Conservation (phyloP, 768 basidiomycete species). For the Tricholoma sp. region DNA sequence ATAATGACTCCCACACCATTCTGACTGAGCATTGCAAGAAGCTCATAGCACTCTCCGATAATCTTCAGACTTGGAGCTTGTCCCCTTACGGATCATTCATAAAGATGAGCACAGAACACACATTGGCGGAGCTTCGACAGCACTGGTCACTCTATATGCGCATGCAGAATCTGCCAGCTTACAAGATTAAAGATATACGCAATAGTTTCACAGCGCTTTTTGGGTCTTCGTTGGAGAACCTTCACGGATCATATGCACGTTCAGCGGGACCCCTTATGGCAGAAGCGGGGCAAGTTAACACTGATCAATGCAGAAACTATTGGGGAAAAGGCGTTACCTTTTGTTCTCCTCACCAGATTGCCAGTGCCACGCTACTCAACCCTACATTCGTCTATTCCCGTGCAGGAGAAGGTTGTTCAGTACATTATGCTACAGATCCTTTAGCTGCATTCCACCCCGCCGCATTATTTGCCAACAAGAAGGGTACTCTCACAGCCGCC, state of each 20-base stretch:
- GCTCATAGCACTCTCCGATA: slow-evolving; percentile 19
- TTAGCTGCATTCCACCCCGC: slow-evolving; percentile 28
- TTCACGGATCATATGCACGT: background rate
- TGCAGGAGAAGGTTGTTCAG: slow-evolving; percentile 22
- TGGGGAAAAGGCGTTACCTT: slow-evolving; percentile 30
- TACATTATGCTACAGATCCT: slow-evolving; percentile 31
- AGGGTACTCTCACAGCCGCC: background rate
- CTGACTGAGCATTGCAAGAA: slow-evolving; percentile 24
- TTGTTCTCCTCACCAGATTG: slow-evolving; percentile 8
- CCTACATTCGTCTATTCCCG: slow-evolving; percentile 30
- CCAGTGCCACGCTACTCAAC: slow-evolving; percentile 23
- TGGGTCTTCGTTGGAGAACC: slow-evolving; percentile 3
- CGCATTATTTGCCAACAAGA: slow-evolving; percentile 14
- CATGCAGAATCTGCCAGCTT: slow-evolving; percentile 14
- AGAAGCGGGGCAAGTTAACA: background rate
- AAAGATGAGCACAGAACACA: slow-evolving; percentile 24
- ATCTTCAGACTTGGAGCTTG: slow-evolving; percentile 20
- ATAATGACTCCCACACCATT: slow-evolving; percentile 16
- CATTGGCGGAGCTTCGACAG: slow-evolving; percentile 25
- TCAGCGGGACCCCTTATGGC: slow-evolving; percentile 4
- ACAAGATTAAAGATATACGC: slow-evolving; percentile 8
- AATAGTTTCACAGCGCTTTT: slow-evolving; percentile 10
- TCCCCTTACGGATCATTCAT: slow-evolving; percentile 23
- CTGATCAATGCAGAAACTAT: slow-evolving; percentile 15
- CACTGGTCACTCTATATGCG: slow-evolving; percentile 25